These are phyloP conservation scores for Hygrophorus russula DNA, from an alignment of 768 basidiomycete genomes.

Conservation along the genomic window DNA sequence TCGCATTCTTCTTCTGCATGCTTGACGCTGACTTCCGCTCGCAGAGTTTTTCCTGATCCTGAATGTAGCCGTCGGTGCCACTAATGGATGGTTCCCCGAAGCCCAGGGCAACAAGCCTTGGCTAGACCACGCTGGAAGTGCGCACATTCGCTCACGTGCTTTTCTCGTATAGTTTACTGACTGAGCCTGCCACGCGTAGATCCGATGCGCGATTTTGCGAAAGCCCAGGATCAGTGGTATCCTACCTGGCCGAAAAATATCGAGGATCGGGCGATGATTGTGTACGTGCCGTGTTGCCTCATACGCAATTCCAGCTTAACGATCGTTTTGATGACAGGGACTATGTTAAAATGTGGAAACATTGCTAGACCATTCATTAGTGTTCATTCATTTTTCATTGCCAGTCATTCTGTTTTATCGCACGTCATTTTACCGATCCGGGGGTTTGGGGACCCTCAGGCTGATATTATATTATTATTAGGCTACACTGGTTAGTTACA, in stretches of 20 bases:
- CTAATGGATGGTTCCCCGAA: slow-evolving; percentile 86
- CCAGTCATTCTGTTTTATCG: too few species aligned
- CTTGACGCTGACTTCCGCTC: background rate
- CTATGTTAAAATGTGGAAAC: slow-evolving; percentile 40
- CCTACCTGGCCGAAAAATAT: slow-evolving; percentile 55
- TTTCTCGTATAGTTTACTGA: background rate
- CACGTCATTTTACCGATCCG: too few species aligned
- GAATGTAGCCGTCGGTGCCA: slow-evolving; percentile 69
- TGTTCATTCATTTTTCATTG: too few species aligned
- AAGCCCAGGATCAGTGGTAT: slow-evolving; percentile 50
- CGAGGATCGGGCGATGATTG: slow-evolving; percentile 54
- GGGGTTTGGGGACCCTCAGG: too few species aligned
- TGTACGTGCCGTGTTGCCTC: slow-evolving; percentile 33
- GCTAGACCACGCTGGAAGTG: slow-evolving; percentile 51
- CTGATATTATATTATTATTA: too few species aligned
- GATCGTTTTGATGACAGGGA: slow-evolving; percentile 19
- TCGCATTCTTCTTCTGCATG: background rate
- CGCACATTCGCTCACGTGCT: slow-evolving; percentile 12
- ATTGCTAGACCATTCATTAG: background rate
- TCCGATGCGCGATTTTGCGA: slow-evolving; percentile 67
- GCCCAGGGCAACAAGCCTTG: slow-evolving; percentile 64
- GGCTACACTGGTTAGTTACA: too few species aligned
- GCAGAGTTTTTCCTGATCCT: slow-evolving; percentile 71
- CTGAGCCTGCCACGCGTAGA: slow-evolving; percentile 13
- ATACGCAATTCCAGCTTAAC: slow-evolving; percentile 1